Evolutionary conservation across 805 yeast genomes (phyloP).

Genomic region (Lachancea mirantina): DNA sequence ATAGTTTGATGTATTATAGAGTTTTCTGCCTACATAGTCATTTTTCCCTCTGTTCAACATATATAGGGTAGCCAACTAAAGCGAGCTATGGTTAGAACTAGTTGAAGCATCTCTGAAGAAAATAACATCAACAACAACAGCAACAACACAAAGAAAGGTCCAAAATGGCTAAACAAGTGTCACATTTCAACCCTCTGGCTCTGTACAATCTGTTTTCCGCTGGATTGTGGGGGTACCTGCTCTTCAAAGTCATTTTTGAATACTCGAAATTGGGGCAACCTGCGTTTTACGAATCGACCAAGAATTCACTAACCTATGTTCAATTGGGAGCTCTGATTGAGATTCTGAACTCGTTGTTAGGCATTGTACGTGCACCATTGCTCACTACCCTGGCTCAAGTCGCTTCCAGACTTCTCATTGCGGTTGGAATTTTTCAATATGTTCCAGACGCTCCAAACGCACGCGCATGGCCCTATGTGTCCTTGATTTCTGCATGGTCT

Average conservation of each 20-base stretch:
- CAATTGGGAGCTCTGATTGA: conserved; percentile 81
- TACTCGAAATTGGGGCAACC: conserved; percentile 54
- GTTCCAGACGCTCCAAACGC: conserved; percentile 58
- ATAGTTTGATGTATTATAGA: no score
- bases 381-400: conserved; percentile 84
- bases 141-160: no score
- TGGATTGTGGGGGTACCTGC: conserved; percentile 45
- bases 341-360: conserved; percentile 66
- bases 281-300: conserved; percentile 51
- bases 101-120: no score
- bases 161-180: conserved; percentile 18
- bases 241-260: conserved; percentile 37
- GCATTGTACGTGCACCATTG: conserved; percentile 79
- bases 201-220: conserved; percentile 50
- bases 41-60: no score
- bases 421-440: conserved; percentile 70
- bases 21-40: no score
- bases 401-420: conserved; percentile 72
- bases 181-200: conserved; percentile 30
- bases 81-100: no score
- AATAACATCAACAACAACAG: no score
- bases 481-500: conserved; percentile 83
- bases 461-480: conserved; percentile 49
- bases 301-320: conserved; percentile 50
- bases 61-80: no score